Evolutionary conservation across 176 grass and related monocot genomes (phyloP).

Genomic region (Musa itinerans): DNA sequence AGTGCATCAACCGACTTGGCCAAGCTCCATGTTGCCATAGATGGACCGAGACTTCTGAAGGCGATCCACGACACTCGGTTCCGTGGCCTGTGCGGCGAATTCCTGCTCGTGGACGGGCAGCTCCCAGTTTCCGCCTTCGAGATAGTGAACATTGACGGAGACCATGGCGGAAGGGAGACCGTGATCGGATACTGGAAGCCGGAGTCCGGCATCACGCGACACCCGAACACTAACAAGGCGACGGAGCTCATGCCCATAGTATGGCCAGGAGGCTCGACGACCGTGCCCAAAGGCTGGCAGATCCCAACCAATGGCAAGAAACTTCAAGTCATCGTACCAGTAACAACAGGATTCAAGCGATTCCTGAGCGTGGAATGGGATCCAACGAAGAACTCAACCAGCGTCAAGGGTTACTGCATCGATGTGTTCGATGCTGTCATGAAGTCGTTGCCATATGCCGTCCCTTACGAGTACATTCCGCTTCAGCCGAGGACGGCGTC

Average conservation of each 20-base stretch:
- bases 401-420: conserved; percentile 56
- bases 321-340: conserved; percentile 45
- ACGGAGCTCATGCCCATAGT: background rate
- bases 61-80: conserved; percentile 38
- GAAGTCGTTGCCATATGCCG: conserved; percentile 26
- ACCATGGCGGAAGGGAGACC: conserved; percentile 4
- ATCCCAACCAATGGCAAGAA: conserved; percentile 21
- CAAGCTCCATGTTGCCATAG: conserved; percentile 31
- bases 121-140: conserved; percentile 46
- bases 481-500: background rate
- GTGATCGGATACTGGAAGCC: conserved; percentile 56
- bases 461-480: conserved; percentile 11
- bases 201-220: conserved; percentile 22
- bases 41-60: conserved; percentile 31
- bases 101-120: conserved; percentile 50
- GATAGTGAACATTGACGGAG: conserved; percentile 60
- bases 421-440: conserved; percentile 54
- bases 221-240: no score
- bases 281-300: conserved; percentile 53
- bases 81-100: conserved; percentile 50
- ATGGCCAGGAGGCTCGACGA: conserved; percentile 32
- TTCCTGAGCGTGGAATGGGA: conserved; percentile 29
- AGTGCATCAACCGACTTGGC: conserved; percentile 31
- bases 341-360: conserved; percentile 52
- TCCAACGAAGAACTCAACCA: background rate